Conservation (phyloP, 148 eudicot species). For the Camellia lanceoleosa region DNA sequence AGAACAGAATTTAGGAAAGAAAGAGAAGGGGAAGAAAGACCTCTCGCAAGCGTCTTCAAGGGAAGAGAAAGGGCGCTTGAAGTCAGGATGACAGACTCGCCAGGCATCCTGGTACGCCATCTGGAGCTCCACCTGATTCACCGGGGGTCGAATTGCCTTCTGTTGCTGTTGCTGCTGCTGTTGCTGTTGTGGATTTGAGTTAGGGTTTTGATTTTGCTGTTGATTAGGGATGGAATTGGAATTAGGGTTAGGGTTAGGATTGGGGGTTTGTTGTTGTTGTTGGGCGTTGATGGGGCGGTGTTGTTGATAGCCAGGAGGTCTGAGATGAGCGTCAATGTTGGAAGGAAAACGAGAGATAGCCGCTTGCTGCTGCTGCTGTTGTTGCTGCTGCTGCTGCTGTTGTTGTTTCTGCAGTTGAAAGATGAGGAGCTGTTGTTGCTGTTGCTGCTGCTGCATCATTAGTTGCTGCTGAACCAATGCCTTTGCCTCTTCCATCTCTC, state of each 20-base stretch:
- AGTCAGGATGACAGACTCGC: conserved; percentile 91
- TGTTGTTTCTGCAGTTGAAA: conserved; percentile 29
- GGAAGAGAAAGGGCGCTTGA: conserved; percentile 73
- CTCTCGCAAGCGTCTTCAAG: conserved; percentile 95
- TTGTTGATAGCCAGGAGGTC: conserved; percentile 38
- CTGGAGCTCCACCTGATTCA: conserved; percentile 64
- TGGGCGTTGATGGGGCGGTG: conserved; percentile 25
- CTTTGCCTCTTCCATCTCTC: conserved; percentile 50
- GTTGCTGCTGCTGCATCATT: conserved; percentile 39
- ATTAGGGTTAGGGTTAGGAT: conserved; percentile 14
- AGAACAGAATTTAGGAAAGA: not conserved
- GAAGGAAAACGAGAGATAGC: conserved; percentile 78
- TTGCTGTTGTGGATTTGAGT: conserved; percentile 29
- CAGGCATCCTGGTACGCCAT: conserved; percentile 93
- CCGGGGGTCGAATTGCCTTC: conserved; percentile 24
- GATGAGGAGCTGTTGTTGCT: conserved; percentile 24
- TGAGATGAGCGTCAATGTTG: conserved; percentile 67
- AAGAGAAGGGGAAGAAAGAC: conserved; percentile 24
- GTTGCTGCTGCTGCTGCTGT: conserved; percentile 28
- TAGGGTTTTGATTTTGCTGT: not conserved
- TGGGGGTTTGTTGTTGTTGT: conserved; percentile 19
- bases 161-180: conserved; percentile 27
- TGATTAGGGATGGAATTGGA: not conserved
- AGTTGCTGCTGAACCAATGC: conserved; percentile 42
- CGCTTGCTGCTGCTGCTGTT: conserved; percentile 34